Evolutionary conservation across 78 protist species (phyloP).

Genomic region (Diacronema lutheri): DNA sequence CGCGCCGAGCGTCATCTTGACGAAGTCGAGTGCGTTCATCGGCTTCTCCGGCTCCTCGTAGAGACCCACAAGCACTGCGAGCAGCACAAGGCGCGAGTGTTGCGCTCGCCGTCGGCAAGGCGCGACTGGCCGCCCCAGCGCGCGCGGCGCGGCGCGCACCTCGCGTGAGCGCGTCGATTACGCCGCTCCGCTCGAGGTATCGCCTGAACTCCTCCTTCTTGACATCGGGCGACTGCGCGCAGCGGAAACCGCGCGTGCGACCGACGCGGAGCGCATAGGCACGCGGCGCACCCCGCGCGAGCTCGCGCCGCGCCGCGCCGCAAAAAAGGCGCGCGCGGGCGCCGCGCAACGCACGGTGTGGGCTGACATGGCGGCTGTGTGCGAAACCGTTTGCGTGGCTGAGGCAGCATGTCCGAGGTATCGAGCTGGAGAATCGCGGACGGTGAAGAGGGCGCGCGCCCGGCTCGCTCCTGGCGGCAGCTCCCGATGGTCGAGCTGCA

Average conservation of each 20-base stretch:
- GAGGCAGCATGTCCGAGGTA: too few species aligned
- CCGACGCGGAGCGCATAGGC: too few species aligned
- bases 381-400: too few species aligned
- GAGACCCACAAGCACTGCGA: constrained; percentile 57
- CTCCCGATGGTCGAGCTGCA: neutral
- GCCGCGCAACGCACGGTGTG: too few species aligned
- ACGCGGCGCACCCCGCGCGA: too few species aligned
- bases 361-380: too few species aligned
- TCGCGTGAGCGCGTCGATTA: constrained; percentile 74
- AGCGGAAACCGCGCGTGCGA: too few species aligned
- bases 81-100: neutral
- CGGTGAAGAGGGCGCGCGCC: too few species aligned
- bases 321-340: too few species aligned
- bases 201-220: constrained; percentile 80
- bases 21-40: constrained; percentile 61
- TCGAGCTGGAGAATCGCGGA: too few species aligned
- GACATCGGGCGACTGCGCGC: constrained; percentile 20
- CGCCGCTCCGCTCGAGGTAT: constrained; percentile 66
- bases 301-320: too few species aligned
- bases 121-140: neutral
- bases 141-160: neutral
- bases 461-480: too few species aligned
- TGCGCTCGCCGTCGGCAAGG: neutral
- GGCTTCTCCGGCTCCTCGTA: constrained; percentile 86
- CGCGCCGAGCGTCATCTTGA: constrained; percentile 57